Evolutionary conservation across 768 basidiomycete genomes (phyloP).

Genomic region (Boletellus ananiceps): DNA sequence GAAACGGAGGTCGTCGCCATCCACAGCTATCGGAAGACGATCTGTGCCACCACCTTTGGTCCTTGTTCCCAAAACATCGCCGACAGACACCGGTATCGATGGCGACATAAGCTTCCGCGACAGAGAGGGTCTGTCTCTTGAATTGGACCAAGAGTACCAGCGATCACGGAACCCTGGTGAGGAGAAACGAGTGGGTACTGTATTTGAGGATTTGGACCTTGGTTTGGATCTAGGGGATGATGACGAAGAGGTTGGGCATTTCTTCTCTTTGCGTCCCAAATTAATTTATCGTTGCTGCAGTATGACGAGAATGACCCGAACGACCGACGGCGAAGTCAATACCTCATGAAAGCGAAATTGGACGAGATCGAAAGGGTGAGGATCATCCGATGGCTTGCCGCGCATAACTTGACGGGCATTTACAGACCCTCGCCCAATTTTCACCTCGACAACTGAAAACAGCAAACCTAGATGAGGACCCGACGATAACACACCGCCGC

Average conservation of each 20-base stretch:
- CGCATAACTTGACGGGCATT: constrained; percentile 11
- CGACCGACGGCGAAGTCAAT: constrained; percentile 71
- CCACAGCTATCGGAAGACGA: constrained; percentile 33
- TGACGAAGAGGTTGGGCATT: constrained; percentile 38
- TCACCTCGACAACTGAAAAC: constrained; percentile 47
- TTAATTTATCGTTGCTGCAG: constrained; percentile 33
- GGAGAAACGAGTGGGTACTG: constrained; percentile 43
- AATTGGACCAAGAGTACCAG: constrained; percentile 28
- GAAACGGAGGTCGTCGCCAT: constrained; percentile 34
- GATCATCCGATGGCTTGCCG: constrained; percentile 7
- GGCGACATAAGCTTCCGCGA: constrained; percentile 5
- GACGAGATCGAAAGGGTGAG: constrained; percentile 75
- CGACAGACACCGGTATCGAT: constrained; percentile 28
- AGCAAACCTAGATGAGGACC: constrained; percentile 18
- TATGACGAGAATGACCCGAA: constrained; percentile 69
- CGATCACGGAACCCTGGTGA: constrained; percentile 34
- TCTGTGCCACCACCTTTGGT: constrained; percentile 57
- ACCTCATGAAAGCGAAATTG: constrained; percentile 66
- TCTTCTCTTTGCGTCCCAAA: neutral
- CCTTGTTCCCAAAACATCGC: constrained; percentile 37
- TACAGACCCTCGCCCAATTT: constrained; percentile 59
- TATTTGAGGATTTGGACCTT: constrained; percentile 45
- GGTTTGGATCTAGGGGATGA: constrained; percentile 40
- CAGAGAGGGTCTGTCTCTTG: constrained; percentile 19
- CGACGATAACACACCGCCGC: constrained; percentile 17